Base-by-base conservation (phyloP, 208 protist genomes). In the Borovskyia barvae region DNA sequence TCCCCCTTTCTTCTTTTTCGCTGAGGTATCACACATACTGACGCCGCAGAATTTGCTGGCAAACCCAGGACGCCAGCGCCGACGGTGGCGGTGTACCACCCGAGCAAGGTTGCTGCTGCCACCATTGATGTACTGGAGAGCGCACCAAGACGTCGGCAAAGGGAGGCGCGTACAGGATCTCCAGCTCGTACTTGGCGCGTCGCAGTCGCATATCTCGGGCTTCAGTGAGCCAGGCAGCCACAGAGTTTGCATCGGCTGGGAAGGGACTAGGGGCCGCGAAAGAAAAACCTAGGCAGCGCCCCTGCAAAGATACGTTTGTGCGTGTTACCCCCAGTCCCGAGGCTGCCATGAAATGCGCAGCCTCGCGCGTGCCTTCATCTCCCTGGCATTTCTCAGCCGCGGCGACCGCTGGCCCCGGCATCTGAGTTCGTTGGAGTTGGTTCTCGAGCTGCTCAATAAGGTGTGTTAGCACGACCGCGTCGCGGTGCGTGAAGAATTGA, bases 401-500 rank as follows among this genome's bases (percentile, higher is more conserved):
- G n/a, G n/a, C n/a, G n/a, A n/a, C n/a, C n/a, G n/a, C n/a, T n/a
- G n/a, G n/a, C n/a, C n/a, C n/a, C n/a, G n/a, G n/a, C n/a, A n/a
- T n/a, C n/a, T n/a, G n/a, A n/a, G n/a, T n/a, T n/a, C n/a, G n/a
- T n/a, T n/a, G n/a, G n/a, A n/a, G n/a, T n/a, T n/a, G n/a, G n/a
- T n/a, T 37, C 24, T 41, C 57, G 22, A 70, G 35, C 12, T 54
- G 39, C 2, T 42, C 5, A 11, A 75, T 42, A 2, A 87, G 29
- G 39, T 79, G 75, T 11, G 35, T 17, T 37, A 81, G n/a, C 56
- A 92, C 47, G 25, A 66, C 72, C 7, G 33, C n/a, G 58, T 92
- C 85, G n/a, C 85, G 80, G 1, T 35, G 22, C 1, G 68, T 80
- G 48, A 92, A 85, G 7, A 39, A 49, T 45, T 80, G 69, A 24